Evolutionary conservation across 495 filamentous ascomycete species (phyloP).

Genomic region (Penicillium turbatum): DNA sequence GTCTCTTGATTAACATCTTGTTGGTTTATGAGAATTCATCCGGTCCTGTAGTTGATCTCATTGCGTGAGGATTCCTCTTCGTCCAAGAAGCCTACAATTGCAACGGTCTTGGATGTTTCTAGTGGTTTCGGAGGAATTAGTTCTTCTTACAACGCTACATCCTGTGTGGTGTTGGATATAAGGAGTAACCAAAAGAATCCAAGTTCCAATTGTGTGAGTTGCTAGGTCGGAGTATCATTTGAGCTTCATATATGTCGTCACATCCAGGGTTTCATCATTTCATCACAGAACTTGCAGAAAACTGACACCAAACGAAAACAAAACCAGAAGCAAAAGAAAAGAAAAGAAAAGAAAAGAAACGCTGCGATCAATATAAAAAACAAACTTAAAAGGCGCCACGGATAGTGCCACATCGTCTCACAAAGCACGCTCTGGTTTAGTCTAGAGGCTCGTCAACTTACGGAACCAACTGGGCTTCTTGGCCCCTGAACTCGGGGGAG

Average conservation of each 20-base stretch:
- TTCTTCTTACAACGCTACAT: too few relatives aligned
- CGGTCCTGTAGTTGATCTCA: too few relatives aligned
- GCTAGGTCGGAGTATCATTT: not conserved
- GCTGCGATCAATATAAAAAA: not conserved
- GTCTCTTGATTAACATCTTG: too few relatives aligned
- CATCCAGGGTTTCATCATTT: not conserved
- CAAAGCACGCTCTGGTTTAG: not conserved
- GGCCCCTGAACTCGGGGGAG: slow-evolving; percentile 25
- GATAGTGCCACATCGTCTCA: too few relatives aligned
- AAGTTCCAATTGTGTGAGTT: not conserved
- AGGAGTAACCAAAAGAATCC: not conserved
- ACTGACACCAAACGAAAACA: not conserved
- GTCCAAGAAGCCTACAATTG: too few relatives aligned
- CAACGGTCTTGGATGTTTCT: too few relatives aligned
- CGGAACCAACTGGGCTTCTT: slow-evolving; percentile 49
- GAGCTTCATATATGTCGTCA: not conserved
- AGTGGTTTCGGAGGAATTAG: too few relatives aligned
- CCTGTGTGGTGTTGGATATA: not conserved
- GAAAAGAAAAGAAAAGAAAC: not conserved
- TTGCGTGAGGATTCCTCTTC: too few relatives aligned
- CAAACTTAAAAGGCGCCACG: not conserved
- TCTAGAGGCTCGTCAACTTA: slow-evolving; percentile 40
- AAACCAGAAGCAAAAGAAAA: not conserved
- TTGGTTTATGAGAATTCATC: too few relatives aligned
- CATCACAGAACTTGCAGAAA: not conserved